These are phyloP conservation scores for Hippophae tibetana DNA, from an alignment of 306 rosid species.

Conservation along the genomic window DNA sequence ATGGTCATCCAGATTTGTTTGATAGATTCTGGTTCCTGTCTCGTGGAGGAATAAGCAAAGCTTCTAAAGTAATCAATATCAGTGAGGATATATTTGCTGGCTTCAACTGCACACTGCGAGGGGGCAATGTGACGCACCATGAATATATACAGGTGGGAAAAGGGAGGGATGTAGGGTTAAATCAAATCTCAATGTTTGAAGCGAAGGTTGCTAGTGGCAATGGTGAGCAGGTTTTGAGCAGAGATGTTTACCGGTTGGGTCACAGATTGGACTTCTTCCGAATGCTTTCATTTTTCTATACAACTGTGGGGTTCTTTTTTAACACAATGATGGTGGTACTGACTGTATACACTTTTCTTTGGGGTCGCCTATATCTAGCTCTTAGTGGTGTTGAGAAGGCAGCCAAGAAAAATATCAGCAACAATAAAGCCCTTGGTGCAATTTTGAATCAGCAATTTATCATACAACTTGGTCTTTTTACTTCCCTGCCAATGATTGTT, in stretches of 20 bases:
- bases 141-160: conserved; percentile 95
- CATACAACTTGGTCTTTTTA: conserved; percentile 83
- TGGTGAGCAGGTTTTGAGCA: conserved; percentile 92
- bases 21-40: conserved; percentile 88
- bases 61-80: conserved; percentile 83
- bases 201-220: conserved; percentile 91
- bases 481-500: conserved; percentile 88
- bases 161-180: conserved; percentile 95
- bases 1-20: conserved; percentile 93
- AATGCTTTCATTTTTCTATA: conserved; percentile 86
- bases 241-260: conserved; percentile 88
- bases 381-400: conserved; percentile 70
- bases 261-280: conserved; percentile 96
- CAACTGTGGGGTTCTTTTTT: conserved; percentile 70
- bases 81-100: conserved; percentile 98
- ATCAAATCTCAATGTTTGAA: conserved; percentile 91
- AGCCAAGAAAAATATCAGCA: conserved; percentile 24
- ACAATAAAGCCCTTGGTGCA: conserved; percentile 70
- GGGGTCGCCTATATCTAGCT: conserved; percentile 94
- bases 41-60: conserved; percentile 92
- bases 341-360: conserved; percentile 67
- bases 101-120: conserved; percentile 87
- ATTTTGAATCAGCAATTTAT: conserved; percentile 78
- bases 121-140: conserved; percentile 95
- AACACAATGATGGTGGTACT: conserved; percentile 67